These are phyloP conservation scores for Penicillium atrosanguineum DNA, from an alignment of 495 filamentous ascomycete species.

Conservation along the genomic window DNA sequence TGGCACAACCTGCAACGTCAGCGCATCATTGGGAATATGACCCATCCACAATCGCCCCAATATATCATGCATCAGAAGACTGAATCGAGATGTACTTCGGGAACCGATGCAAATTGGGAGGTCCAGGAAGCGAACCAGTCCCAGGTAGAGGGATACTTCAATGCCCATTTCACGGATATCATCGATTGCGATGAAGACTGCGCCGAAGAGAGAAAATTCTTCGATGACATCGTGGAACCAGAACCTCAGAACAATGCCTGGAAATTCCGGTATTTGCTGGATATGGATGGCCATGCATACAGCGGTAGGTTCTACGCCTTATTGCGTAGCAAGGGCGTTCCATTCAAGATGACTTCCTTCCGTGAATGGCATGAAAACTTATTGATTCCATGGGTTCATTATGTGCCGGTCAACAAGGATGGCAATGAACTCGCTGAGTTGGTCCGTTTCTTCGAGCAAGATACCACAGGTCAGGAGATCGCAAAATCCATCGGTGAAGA, in stretches of 20 bases:
- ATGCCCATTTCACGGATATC: slow-evolving; percentile 10
- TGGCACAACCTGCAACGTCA: slow-evolving; percentile 17
- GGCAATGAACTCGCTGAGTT: slow-evolving; percentile 47
- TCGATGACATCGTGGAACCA: slow-evolving; percentile 1
- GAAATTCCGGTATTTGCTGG: slow-evolving; percentile 33
- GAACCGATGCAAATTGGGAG: slow-evolving; percentile 5
- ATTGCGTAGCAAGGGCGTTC: slow-evolving; percentile 36
- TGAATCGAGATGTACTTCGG: not conserved
- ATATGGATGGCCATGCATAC: slow-evolving; percentile 56
- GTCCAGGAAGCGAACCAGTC: not conserved
- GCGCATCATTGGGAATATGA: slow-evolving; percentile 12
- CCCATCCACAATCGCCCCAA: slow-evolving; percentile 6
- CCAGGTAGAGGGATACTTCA: slow-evolving; percentile 6
- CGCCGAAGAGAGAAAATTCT: slow-evolving; percentile 4
- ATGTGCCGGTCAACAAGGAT: slow-evolving; percentile 45
- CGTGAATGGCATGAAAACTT: slow-evolving; percentile 57
- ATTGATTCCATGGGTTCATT: slow-evolving; percentile 57
- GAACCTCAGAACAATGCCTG: slow-evolving; percentile 10
- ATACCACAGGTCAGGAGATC: slow-evolving; percentile 24
- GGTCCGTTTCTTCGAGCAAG: slow-evolving; percentile 37
- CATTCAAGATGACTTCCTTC: slow-evolving; percentile 49
- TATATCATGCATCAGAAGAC: not conserved
- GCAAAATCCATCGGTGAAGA: slow-evolving; percentile 39
- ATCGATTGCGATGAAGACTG: slow-evolving; percentile 16
- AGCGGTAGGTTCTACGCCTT: slow-evolving; percentile 51